Evolutionary conservation across 345 rosid genomes (phyloP).

Genomic region (Psidium guajava): DNA sequence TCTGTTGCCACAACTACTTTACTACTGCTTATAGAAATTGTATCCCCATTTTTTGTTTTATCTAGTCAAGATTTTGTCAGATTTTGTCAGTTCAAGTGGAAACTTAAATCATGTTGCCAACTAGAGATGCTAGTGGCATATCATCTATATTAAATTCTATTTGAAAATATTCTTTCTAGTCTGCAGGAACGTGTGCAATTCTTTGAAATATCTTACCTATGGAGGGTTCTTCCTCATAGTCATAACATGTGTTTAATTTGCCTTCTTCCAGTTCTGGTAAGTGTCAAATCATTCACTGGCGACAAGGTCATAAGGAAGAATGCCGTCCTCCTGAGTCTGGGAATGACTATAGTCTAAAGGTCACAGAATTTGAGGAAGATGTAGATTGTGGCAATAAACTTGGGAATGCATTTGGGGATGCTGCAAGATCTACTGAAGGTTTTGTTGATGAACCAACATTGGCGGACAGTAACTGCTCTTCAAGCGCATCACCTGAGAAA

Average conservation of each 20-base stretch:
- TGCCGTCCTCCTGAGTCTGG: slow-evolving; percentile 47
- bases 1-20: background rate
- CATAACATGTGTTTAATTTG: slow-evolving; percentile 6
- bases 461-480: slow-evolving; percentile 13
- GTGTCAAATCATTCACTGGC: slow-evolving; percentile 93
- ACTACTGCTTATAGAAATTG: background rate
- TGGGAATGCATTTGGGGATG: slow-evolving; percentile 19
- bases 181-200: background rate
- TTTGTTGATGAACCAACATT: slow-evolving; percentile 15
- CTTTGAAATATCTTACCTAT: background rate
- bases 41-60: background rate
- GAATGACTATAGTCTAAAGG: slow-evolving; percentile 18
- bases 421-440: slow-evolving; percentile 16
- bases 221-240: background rate
- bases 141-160: background rate
- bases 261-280: slow-evolving; percentile 52
- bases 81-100: background rate
- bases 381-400: background rate
- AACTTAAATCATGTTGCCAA: background rate
- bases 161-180: background rate
- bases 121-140: background rate
- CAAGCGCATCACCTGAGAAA: slow-evolving; percentile 18
- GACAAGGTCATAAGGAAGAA: slow-evolving; percentile 92
- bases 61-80: background rate
- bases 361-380: slow-evolving; percentile 14